Percentiles rank a stretch among this genome's conserved stretches.
These are phyloP conservation scores for Gloeopeniophorella convolvens DNA, from an alignment of 768 basidiomycete genomes.

Conservation along the genomic window DNA sequence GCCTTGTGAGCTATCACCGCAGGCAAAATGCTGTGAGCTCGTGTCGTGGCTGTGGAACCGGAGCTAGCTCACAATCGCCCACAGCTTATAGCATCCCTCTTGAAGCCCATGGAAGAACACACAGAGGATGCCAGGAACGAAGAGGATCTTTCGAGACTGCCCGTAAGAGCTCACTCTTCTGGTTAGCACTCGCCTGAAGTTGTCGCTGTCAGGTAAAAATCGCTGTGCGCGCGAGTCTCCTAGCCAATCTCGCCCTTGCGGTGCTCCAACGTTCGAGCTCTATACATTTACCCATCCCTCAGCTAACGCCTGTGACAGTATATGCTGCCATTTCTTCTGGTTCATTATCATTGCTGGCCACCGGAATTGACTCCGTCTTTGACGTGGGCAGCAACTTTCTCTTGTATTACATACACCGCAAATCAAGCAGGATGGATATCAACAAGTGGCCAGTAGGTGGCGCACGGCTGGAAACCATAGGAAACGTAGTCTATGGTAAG, in stretches of 20 bases:
- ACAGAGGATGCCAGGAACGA: constrained; percentile 73
- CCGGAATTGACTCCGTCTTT: constrained; percentile 81
- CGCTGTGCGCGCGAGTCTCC: constrained; percentile 79
- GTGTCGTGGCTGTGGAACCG: not conserved
- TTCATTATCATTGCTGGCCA: constrained; percentile 84
- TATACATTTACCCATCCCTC: not conserved
- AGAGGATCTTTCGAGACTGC: constrained; percentile 57
- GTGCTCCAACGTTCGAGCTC: constrained; percentile 55
- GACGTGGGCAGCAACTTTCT: constrained; percentile 80
- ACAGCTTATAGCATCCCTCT: constrained; percentile 78
- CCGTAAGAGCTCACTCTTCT: constrained; percentile 39
- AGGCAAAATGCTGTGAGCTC: constrained; percentile 63
- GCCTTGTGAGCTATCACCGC: constrained; percentile 57
- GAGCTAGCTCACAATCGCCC: constrained; percentile 3
- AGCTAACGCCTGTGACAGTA: constrained; percentile 40
- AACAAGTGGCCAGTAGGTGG: constrained; percentile 94
- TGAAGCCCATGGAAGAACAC: constrained; percentile 89
- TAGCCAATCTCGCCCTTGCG: constrained; percentile 67
- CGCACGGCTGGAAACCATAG: constrained; percentile 83
- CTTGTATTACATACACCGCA: constrained; percentile 72
- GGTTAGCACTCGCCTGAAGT: not conserved
- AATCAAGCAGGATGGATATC: constrained; percentile 61
- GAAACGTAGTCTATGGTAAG: constrained; percentile 84
- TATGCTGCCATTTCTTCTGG: constrained; percentile 85
- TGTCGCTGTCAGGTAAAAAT: constrained; percentile 64